Percentiles rank a stretch among this genome's conserved stretches.
These are phyloP conservation scores for Fusarium zealandicum DNA, from an alignment of 2,329 filamentous ascomycete species.

Conservation along the genomic window DNA sequence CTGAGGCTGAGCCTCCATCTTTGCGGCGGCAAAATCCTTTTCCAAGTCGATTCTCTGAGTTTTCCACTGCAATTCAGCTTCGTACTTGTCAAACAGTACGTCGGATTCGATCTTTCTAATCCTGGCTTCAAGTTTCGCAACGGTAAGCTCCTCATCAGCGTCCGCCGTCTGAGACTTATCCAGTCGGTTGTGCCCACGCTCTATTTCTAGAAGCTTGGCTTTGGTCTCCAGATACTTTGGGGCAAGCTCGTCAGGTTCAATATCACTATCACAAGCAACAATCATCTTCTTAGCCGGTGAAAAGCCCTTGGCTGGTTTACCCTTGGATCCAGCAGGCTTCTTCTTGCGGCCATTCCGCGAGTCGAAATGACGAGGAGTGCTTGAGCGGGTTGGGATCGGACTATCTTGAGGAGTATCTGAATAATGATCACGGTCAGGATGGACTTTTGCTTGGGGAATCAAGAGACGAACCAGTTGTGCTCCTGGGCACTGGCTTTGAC, in stretches of 20 bases:
- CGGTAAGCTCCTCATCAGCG: constrained; percentile 52
- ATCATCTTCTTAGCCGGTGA: constrained; percentile 51
- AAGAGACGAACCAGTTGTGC: constrained; percentile 40
- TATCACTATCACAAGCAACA: constrained; percentile 69
- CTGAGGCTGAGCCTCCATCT: constrained; percentile 45
- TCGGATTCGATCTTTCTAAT: constrained; percentile 80
- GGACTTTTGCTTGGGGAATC: neutral
- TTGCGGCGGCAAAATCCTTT: constrained; percentile 63
- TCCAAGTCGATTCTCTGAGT: constrained; percentile 65
- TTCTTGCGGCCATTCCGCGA: constrained; percentile 38
- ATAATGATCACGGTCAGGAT: constrained; percentile 15
- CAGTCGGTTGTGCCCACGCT: constrained; percentile 48
- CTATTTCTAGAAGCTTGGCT: constrained; percentile 68
- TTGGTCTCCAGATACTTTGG: constrained; percentile 81
- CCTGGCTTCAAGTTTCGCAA: constrained; percentile 74
- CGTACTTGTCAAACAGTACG: constrained; percentile 73
- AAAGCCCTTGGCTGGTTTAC: constrained; percentile 32
- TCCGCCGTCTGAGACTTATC: constrained; percentile 33
- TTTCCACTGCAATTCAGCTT: constrained; percentile 72
- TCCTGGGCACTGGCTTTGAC: constrained; percentile 49
- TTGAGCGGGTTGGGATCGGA: constrained; percentile 58
- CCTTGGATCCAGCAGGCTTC: constrained; percentile 47
- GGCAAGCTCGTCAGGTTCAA: constrained; percentile 77
- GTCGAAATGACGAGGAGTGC: constrained; percentile 54
- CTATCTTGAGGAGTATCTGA: constrained; percentile 59